These are phyloP conservation scores for Geoglossum glabrum DNA, from an alignment of 495 filamentous ascomycete species.

Conservation along the genomic window DNA sequence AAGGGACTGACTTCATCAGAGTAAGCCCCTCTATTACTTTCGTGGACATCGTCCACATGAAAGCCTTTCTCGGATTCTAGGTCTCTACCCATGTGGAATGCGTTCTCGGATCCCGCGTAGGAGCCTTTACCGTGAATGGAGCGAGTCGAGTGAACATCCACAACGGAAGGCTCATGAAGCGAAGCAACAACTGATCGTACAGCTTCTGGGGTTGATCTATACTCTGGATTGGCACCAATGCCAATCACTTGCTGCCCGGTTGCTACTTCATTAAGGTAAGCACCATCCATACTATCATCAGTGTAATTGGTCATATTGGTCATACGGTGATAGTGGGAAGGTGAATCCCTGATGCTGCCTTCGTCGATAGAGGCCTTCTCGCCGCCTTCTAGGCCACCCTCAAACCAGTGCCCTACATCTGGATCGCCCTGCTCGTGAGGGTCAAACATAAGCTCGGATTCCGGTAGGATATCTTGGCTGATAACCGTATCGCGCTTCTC, in stretches of 20 bases:
- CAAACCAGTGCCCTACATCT: slow-evolving; percentile 29
- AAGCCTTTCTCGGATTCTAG: not conserved
- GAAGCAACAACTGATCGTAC: slow-evolving; percentile 82
- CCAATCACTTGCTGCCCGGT: slow-evolving; percentile 48
- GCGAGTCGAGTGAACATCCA: slow-evolving; percentile 17
- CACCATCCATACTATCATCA: slow-evolving; percentile 42
- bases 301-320: slow-evolving; percentile 30
- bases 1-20: not conserved
- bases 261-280: slow-evolving; percentile 37
- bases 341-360: slow-evolving; percentile 26
- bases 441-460: slow-evolving; percentile 19
- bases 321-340: slow-evolving; percentile 33
- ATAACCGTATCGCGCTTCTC: slow-evolving; percentile 27
- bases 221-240: slow-evolving; percentile 50
- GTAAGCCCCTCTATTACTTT: not conserved
- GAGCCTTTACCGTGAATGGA: not conserved
- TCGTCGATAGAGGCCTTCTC: slow-evolving; percentile 27
- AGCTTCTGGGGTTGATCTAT: slow-evolving; percentile 45
- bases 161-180: slow-evolving; percentile 57
- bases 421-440: not conserved
- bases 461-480: slow-evolving; percentile 19
- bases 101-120: not conserved
- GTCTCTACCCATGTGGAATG: not conserved
- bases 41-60: not conserved
- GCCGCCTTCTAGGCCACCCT: slow-evolving; percentile 32